Evolutionary conservation across 139 green algal species (phyloP).

Genomic region (Chlamydomonas incerta): DNA sequence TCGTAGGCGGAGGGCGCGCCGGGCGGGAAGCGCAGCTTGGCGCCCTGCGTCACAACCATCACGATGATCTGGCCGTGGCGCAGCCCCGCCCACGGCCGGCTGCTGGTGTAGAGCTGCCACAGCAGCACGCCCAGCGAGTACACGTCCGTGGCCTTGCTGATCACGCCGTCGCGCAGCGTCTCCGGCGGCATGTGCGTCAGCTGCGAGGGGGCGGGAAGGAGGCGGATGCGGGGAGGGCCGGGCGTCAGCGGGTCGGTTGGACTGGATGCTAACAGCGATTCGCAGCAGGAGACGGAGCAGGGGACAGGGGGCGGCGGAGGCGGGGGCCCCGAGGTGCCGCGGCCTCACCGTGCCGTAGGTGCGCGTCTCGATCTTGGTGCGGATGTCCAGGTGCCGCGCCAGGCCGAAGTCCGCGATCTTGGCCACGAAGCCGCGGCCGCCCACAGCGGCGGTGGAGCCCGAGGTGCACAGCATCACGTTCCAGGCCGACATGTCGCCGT

Average conservation of each 20-base stretch:
- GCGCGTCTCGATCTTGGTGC: conserved; percentile 46
- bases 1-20: conserved; percentile 12
- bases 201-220: background rate
- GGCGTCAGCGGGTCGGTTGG: too few species aligned
- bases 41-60: conserved; percentile 35
- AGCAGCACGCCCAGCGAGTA: conserved; percentile 61
- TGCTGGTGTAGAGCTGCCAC: conserved; percentile 59
- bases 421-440: conserved; percentile 58
- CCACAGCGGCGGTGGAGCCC: conserved; percentile 20
- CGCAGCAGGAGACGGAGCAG: too few species aligned
- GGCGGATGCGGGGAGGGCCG: background rate
- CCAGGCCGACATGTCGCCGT: conserved; percentile 76
- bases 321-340: too few species aligned
- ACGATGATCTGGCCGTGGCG: conserved; percentile 50
- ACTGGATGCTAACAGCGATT: too few species aligned
- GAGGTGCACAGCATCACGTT: conserved; percentile 74
- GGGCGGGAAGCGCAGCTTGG: conserved; percentile 16
- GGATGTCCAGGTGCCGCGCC: conserved; percentile 49
- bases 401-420: conserved; percentile 85
- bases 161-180: conserved; percentile 46
- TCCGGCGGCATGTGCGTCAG: conserved; percentile 53
- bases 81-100: conserved; percentile 53
- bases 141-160: conserved; percentile 49
- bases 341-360: conserved; percentile 55
- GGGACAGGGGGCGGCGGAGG: too few species aligned